Conservation (phyloP, 495 filamentous ascomycete species). For the Baudoinia panamericana region DNA sequence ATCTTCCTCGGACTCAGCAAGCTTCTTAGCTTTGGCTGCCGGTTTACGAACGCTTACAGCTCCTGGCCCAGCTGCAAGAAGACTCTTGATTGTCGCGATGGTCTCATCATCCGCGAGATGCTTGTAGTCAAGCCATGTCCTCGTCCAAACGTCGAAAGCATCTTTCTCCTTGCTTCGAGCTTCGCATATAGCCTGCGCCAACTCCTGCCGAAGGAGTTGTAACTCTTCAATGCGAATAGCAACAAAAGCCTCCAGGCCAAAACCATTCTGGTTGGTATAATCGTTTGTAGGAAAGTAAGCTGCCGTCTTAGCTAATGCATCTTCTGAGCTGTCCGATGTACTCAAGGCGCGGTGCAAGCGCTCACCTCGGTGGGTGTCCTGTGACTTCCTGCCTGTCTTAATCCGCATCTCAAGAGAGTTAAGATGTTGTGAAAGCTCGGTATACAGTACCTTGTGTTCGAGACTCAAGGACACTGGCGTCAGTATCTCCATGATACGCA, state of each 20-base stretch:
- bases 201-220: not conserved
- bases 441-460: conserved; percentile 22
- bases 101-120: conserved; percentile 8
- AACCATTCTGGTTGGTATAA: not conserved
- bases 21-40: not conserved
- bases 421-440: conserved; percentile 24
- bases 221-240: conserved; percentile 13
- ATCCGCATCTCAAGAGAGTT: conserved; percentile 22
- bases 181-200: not conserved
- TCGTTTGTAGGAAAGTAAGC: conserved; percentile 10
- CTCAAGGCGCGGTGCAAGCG: conserved; percentile 14
- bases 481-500: conserved; percentile 18
- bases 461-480: conserved; percentile 14
- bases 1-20: conserved; percentile 3
- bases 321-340: conserved; percentile 19
- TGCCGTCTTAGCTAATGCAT: conserved; percentile 21
- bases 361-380: conserved; percentile 10
- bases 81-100: not conserved
- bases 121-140: conserved; percentile 2
- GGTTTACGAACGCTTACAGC: not conserved
- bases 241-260: conserved; percentile 1
- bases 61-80: not conserved
- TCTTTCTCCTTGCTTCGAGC: conserved; percentile 1
- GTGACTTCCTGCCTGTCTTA: conserved; percentile 15
- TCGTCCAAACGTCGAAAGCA: conserved; percentile 4